A percentile compares a stretch with the other conserved stretches of the same genome.
Evolutionary conservation across 1,139 yeast genomes (phyloP).

Genomic region (Debaryomycetaceae sp.): DNA sequence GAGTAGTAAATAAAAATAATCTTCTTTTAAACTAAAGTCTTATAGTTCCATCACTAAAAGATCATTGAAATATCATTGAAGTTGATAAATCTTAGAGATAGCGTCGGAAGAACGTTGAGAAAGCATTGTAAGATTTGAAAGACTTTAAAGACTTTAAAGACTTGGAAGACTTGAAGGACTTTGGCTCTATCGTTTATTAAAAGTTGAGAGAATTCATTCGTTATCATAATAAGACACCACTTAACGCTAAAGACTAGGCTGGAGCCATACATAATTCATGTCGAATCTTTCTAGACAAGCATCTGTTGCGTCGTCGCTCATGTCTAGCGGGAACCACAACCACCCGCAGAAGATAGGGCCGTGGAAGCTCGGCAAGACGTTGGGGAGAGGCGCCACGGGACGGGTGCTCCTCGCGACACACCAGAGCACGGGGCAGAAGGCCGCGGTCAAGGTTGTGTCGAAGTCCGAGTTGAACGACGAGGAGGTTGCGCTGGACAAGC

Average conservation of each 20-base stretch:
- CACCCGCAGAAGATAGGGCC: constrained; percentile 64
- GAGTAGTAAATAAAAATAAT: background rate
- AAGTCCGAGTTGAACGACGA: constrained; percentile 49
- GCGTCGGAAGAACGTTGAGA: background rate
- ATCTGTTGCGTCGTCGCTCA: constrained; percentile 35
- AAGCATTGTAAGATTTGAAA: background rate
- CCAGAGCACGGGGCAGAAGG: constrained; percentile 63
- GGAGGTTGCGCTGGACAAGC: constrained; percentile 31
- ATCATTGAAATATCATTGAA: background rate
- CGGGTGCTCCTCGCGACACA: constrained; percentile 74
- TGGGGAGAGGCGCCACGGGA: constrained; percentile 83
- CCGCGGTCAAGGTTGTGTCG: constrained; percentile 80
- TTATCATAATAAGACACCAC: background rate
- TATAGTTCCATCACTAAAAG: background rate
- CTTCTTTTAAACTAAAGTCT: background rate
- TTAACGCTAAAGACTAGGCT: background rate
- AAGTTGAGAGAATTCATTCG: background rate
- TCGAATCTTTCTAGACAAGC: constrained; percentile 39
- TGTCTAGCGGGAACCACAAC: constrained; percentile 25
- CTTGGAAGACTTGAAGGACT: too few species aligned
- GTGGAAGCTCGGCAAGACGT: constrained; percentile 74
- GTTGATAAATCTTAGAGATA: background rate
- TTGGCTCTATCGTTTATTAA: background rate
- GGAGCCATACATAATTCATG: constrained; percentile 14
- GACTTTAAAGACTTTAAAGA: background rate